A percentile compares a stretch with the other conserved stretches of the same genome.
Conservation (phyloP, 2,329 filamentous ascomycete species). For the Fusarium nelsonii region DNA sequence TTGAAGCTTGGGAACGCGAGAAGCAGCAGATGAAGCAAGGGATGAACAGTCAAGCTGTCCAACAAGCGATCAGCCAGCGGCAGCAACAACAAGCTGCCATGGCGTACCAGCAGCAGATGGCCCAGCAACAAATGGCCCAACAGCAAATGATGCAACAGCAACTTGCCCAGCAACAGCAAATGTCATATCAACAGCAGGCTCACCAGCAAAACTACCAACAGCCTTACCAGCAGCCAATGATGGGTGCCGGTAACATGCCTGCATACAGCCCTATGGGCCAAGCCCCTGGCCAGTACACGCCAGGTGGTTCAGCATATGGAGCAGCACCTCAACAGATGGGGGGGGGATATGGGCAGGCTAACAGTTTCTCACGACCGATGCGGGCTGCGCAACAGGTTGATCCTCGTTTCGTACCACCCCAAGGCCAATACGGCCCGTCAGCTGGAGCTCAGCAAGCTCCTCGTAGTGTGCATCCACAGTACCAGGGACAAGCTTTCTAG, state of each 20-base stretch:
- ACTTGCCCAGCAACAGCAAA: conserved; percentile 50
- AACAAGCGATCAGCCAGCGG: conserved; percentile 40
- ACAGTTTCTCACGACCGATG: conserved; percentile 53
- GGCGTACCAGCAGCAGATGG: conserved; percentile 62
- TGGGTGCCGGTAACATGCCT: conserved; percentile 45
- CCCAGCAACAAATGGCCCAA: conserved; percentile 55
- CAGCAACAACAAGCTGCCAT: conserved; percentile 37
- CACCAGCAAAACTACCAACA: conserved; percentile 48
- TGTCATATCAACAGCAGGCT: conserved; percentile 63
- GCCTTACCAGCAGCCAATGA: conserved; percentile 42
- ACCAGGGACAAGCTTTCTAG: conserved; percentile 56
- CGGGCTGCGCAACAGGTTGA: conserved; percentile 48
- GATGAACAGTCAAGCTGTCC: conserved; percentile 58
- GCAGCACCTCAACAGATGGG: conserved; percentile 40
- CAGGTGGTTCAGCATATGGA: conserved; percentile 41
- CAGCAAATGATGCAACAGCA: conserved; percentile 46
- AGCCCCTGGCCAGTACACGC: conserved; percentile 39
- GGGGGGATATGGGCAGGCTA: conserved; percentile 37
- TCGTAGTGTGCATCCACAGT: conserved; percentile 47
- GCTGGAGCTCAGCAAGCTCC: conserved; percentile 34
- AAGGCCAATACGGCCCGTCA: conserved; percentile 49
- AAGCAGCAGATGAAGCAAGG: conserved; percentile 78
- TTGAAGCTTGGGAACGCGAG: conserved; percentile 83
- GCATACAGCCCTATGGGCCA: conserved; percentile 46
- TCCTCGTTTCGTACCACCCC: conserved; percentile 48